Conservation (phyloP, 2,329 filamentous ascomycete genomes). For the Fusarium anthophilum region DNA sequence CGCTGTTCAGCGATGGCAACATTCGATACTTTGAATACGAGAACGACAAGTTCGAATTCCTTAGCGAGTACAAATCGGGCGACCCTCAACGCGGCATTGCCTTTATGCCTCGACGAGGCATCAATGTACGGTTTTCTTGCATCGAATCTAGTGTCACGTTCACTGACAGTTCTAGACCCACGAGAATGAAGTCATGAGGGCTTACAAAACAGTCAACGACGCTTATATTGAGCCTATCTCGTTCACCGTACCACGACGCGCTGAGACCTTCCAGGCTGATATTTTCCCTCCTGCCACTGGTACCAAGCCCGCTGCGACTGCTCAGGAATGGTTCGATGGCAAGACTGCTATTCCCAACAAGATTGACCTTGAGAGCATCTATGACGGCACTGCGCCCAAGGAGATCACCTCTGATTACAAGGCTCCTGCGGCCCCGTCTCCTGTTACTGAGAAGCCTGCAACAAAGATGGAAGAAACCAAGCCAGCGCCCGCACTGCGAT, state of each 20-base stretch:
- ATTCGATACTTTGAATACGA: constrained; percentile 99
- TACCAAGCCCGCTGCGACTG: constrained; percentile 80
- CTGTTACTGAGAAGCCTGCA: constrained; percentile 52
- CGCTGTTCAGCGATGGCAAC: constrained; percentile 82
- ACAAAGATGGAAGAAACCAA: constrained; percentile 56
- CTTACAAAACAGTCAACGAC: constrained; percentile 97
- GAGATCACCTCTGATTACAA: constrained; percentile 79
- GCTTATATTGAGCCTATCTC: constrained; percentile 94
- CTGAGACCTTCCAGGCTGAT: constrained; percentile 95
- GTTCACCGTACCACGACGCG: constrained; percentile 93
- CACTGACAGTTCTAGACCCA: constrained; percentile 68
- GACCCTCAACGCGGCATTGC: constrained; percentile 95
- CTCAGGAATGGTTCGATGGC: constrained; percentile 85
- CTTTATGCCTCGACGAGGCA: constrained; percentile 92
- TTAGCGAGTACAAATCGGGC: constrained; percentile 96
- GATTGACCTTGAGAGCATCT: constrained; percentile 92
- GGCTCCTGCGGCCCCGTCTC: constrained; percentile 58
- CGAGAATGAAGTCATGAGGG: constrained; percentile 95
- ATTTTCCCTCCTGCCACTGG: constrained; percentile 92
- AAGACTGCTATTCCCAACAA: constrained; percentile 87
- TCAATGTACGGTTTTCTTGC: constrained; percentile 71
- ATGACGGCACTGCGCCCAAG: constrained; percentile 82
- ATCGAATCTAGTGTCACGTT: background rate
- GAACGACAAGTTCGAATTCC: constrained; percentile 97
- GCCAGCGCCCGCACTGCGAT: constrained; percentile 54